These are phyloP conservation scores for Nitzschia palea DNA, from an alignment of 108 stramenopile genomes.

Conservation along the genomic window DNA sequence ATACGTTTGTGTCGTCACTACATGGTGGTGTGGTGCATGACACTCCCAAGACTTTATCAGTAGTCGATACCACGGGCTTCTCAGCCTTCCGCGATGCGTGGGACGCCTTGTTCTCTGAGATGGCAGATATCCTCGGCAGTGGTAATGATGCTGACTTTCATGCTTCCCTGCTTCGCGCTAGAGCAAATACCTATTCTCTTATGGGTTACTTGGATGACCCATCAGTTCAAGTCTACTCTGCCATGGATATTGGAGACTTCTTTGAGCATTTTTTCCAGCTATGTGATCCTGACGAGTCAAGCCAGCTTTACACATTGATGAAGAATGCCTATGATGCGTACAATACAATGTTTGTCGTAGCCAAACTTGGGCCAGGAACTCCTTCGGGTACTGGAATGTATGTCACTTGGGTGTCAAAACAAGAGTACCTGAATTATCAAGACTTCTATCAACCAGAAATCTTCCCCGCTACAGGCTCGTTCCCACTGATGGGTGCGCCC, in stretches of 20 bases:
- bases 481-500: neutral
- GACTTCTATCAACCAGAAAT: neutral
- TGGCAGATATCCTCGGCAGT: neutral
- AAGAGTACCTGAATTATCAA: neutral
- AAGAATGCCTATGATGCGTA: neutral
- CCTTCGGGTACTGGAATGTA: conserved; percentile 21
- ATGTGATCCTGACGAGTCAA: neutral
- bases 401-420: no score
- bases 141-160: neutral
- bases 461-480: neutral
- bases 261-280: neutral
- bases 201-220: neutral
- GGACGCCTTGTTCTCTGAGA: neutral
- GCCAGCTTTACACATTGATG: neutral
- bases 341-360: conserved; percentile 15
- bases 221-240: neutral
- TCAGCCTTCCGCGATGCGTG: neutral
- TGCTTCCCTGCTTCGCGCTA: neutral
- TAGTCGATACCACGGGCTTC: neutral
- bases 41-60: conserved; percentile 12
- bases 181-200: neutral
- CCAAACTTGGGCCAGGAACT: conserved; percentile 7
- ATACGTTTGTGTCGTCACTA: neutral
- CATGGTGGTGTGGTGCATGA: neutral
- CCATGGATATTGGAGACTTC: conserved; percentile 4